Conservation (phyloP, 805 yeast species). For the Blastobotrys muscicola region DNA sequence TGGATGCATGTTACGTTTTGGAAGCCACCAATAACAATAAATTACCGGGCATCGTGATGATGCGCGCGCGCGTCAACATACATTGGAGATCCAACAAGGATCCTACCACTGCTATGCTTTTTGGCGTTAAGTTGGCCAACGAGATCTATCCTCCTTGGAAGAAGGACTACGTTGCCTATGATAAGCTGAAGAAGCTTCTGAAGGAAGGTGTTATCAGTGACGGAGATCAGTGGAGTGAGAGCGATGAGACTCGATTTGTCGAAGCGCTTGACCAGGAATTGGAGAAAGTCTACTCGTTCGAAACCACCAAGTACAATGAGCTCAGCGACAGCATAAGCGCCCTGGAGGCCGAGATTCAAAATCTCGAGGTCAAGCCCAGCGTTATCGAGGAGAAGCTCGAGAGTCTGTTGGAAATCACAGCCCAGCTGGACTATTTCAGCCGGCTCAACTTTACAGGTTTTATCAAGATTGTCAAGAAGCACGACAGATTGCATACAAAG, state of each 20-base stretch:
- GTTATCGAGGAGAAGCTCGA: conserved; percentile 69
- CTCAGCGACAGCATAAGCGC: conserved; percentile 54
- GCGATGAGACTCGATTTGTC: conserved; percentile 75
- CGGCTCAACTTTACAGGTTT: conserved; percentile 92
- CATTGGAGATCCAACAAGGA: background rate
- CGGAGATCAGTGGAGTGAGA: conserved; percentile 58
- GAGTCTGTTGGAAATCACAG: conserved; percentile 60
- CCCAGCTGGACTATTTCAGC: conserved; percentile 81
- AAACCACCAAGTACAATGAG: conserved; percentile 57
- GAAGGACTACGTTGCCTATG: conserved; percentile 81
- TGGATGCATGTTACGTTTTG: background rate
- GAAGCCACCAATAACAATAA: background rate
- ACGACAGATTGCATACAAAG: conserved; percentile 79
- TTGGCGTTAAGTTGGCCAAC: conserved; percentile 71
- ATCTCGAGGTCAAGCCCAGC: conserved; percentile 35
- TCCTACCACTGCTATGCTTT: conserved; percentile 49
- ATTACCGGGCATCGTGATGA: background rate
- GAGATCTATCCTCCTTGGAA: conserved; percentile 89
- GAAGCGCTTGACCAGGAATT: conserved; percentile 68
- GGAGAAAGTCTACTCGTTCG: conserved; percentile 88
- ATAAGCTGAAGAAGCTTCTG: conserved; percentile 74
- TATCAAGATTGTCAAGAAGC: conserved; percentile 89
- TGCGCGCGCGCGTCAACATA: background rate
- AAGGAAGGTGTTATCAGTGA: conserved; percentile 38
- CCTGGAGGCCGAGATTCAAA: conserved; percentile 41